Evolutionary conservation across 2,329 filamentous ascomycete species (phyloP).

Genomic region (Geosmithia putterillii): DNA sequence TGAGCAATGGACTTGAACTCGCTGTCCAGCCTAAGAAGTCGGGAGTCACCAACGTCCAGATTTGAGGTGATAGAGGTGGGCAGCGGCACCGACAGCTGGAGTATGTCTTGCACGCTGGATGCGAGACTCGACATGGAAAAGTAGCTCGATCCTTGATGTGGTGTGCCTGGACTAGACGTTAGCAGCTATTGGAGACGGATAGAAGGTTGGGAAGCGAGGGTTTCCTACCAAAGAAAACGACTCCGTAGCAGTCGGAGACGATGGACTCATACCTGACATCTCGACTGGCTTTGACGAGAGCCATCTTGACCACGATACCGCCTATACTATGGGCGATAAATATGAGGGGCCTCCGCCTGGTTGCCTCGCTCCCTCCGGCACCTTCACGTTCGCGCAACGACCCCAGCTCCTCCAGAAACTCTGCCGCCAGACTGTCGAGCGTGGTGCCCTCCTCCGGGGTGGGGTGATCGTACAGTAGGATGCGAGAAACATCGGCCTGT

Average conservation of each 20-base stretch:
- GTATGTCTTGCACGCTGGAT: constrained; percentile 36
- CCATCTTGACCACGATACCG: constrained; percentile 46
- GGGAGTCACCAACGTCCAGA: constrained; percentile 35
- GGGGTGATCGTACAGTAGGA: constrained; percentile 39
- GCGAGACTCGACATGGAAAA: constrained; percentile 45
- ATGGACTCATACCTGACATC: constrained; percentile 26
- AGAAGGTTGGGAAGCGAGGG: not conserved
- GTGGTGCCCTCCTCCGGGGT: constrained; percentile 25
- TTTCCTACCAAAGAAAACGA: constrained; percentile 48
- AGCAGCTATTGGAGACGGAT: not conserved
- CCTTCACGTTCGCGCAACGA: constrained; percentile 18
- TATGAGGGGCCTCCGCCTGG: constrained; percentile 33
- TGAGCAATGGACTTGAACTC: constrained; percentile 43
- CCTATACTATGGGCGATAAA: constrained; percentile 51
- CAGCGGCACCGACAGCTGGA: constrained; percentile 37
- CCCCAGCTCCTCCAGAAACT: constrained; percentile 30
- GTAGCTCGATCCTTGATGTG: constrained; percentile 51
- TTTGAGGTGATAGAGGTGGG: constrained; percentile 36
- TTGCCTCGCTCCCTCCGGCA: not conserved
- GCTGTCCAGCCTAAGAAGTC: constrained; percentile 36
- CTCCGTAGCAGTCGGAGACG: constrained; percentile 44
- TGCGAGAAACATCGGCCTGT: constrained; percentile 32
- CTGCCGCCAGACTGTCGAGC: constrained; percentile 30
- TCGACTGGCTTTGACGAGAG: constrained; percentile 33
- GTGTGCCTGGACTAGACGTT: constrained; percentile 29